These are phyloP conservation scores for Aristolochia californica DNA, from an alignment of 164 flowering plant genomes.

Conservation along the genomic window DNA sequence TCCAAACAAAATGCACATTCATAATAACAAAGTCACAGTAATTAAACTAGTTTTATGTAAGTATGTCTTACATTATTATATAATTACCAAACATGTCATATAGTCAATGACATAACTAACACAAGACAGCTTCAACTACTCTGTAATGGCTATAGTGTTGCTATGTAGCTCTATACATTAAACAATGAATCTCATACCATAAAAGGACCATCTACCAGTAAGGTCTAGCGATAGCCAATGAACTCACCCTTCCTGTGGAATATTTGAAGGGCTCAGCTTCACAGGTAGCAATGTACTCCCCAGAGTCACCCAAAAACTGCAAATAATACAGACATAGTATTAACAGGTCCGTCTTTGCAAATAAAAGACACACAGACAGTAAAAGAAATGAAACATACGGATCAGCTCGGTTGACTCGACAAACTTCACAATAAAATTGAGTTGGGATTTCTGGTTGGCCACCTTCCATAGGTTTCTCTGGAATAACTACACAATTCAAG, in stretches of 20 bases:
- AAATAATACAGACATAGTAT: neutral
- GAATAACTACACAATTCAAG: constrained; percentile 67
- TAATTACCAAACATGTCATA: too few relatives aligned
- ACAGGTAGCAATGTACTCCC: constrained; percentile 66
- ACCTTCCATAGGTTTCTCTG: constrained; percentile 73
- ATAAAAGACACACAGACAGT: neutral
- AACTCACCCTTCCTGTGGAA: constrained; percentile 77
- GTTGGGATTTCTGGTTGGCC: constrained; percentile 42
- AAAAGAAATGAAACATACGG: constrained; percentile 57
- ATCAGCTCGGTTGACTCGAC: constrained; percentile 86
- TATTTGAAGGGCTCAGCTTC: constrained; percentile 49
- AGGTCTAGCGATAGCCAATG: neutral
- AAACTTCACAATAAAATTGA: constrained; percentile 74
- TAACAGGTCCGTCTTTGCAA: neutral
- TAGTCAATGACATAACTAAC: too few relatives aligned
- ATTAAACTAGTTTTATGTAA: too few relatives aligned
- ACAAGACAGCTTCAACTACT: too few relatives aligned
- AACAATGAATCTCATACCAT: neutral
- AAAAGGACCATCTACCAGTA: neutral
- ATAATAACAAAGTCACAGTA: too few relatives aligned
- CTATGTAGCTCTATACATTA: too few relatives aligned
- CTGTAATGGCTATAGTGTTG: too few relatives aligned
- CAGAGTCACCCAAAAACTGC: constrained; percentile 61
- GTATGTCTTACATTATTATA: too few relatives aligned
- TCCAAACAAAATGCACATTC: too few relatives aligned